A percentile compares a stretch with the other conserved stretches of the same genome.
These are phyloP conservation scores for Gamsiella multidivaricata DNA, from an alignment of 192 early-diverging fungal genomes.

Conservation along the genomic window DNA sequence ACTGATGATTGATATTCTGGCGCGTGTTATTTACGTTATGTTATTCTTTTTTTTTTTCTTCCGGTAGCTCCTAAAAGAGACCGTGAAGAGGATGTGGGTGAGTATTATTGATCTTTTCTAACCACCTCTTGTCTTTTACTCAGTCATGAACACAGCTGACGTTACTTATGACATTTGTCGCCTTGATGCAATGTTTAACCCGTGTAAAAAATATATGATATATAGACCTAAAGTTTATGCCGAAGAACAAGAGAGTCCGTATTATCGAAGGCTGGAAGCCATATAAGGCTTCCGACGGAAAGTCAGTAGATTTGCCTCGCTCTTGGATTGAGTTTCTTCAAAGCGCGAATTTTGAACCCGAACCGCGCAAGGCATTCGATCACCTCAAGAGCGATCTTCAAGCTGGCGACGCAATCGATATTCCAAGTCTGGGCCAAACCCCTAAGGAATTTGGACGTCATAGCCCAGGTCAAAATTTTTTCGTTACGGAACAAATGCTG, in stretches of 20 bases:
- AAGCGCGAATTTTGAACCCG: constrained; percentile 1
- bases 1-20: no score
- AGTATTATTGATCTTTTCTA: no score
- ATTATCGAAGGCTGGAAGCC: constrained; percentile 6
- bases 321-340: constrained; percentile 4
- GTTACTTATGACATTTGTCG: no score
- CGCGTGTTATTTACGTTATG: no score
- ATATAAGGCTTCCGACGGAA: constrained; percentile 14
- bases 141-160: no score
- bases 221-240: background rate
- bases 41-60: no score
- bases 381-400: no score
- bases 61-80: no score
- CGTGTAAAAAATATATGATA: no score
- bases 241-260: constrained; percentile 9
- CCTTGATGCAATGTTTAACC: no score
- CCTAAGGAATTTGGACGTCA: background rate
- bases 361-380: background rate
- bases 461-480: background rate
- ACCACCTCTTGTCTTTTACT: no score
- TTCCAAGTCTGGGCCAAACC: background rate
- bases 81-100: no score
- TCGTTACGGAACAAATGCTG: constrained; percentile 24
- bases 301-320: background rate
- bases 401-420: background rate